Percentiles rank a stretch among this genome's conserved stretches.
Conservation (phyloP, 768 basidiomycete genomes). For the Macrolepiota fuliginosa region DNA sequence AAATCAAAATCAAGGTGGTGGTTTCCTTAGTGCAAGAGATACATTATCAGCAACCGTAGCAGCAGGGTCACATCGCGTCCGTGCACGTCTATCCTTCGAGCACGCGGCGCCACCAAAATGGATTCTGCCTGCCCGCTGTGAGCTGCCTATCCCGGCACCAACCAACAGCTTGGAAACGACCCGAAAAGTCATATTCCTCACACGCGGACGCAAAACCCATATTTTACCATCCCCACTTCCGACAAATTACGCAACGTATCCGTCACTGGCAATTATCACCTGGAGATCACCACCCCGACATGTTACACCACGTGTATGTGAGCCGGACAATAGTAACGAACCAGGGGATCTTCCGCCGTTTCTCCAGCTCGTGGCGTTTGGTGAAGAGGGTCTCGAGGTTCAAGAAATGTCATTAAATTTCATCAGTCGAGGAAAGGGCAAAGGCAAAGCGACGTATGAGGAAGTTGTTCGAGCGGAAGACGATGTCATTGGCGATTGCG, state of each 20-base stretch:
- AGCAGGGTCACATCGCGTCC: constrained; percentile 22
- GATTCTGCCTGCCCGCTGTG: constrained; percentile 47
- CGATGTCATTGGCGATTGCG: constrained; percentile 64
- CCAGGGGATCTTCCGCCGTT: constrained; percentile 32
- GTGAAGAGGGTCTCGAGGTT: constrained; percentile 71
- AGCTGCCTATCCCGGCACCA: constrained; percentile 38
- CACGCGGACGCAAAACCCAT: constrained; percentile 67
- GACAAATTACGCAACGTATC: constrained; percentile 37
- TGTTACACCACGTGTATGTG: constrained; percentile 51
- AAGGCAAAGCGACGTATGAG: constrained; percentile 42
- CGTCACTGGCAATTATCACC: constrained; percentile 51
- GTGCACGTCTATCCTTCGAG: constrained; percentile 31
- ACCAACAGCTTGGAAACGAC: constrained; percentile 24
- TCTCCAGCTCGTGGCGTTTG: constrained; percentile 69
- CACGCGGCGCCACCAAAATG: constrained; percentile 32
- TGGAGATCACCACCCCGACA: constrained; percentile 62
- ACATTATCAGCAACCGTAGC: constrained; percentile 23
- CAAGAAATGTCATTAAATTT: constrained; percentile 62
- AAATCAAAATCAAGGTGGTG: constrained; percentile 14
- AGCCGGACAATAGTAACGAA: constrained; percentile 22
- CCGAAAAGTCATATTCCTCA: constrained; percentile 59
- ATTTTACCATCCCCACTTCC: constrained; percentile 69
- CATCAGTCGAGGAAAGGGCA: constrained; percentile 47
- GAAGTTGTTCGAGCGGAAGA: constrained; percentile 54
- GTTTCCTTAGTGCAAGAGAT: constrained; percentile 25